A percentile compares a stretch with the other conserved stretches of the same genome.
Conservation (phyloP, 192 early-diverging fungal species). For the Gigaspora rosea region DNA sequence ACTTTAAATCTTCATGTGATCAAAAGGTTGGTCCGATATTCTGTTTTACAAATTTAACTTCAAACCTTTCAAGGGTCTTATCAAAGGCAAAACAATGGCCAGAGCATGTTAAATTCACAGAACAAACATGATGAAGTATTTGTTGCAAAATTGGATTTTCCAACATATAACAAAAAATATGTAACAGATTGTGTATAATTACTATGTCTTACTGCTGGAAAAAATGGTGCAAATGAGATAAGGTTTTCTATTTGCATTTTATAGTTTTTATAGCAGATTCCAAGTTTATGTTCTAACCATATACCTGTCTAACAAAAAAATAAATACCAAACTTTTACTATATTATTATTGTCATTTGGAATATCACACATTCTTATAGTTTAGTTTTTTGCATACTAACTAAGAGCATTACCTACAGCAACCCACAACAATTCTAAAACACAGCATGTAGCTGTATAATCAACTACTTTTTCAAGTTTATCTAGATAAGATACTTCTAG, state of each 20-base stretch:
- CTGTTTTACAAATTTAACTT: constrained; percentile 8
- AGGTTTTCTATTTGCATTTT: not conserved
- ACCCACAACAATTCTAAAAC: not conserved
- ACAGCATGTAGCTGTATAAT: not conserved
- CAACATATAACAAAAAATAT: not conserved
- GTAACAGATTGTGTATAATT: constrained; percentile 8
- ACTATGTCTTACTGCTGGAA: not conserved
- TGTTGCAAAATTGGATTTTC: not conserved
- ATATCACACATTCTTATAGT: not conserved
- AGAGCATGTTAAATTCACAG: not conserved
- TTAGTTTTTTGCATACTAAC: not conserved
- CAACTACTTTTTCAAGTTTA: not conserved
- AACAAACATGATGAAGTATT: not conserved
- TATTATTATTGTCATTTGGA: not conserved
- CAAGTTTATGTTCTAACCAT: not conserved
- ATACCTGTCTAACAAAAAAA: not conserved
- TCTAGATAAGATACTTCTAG: not conserved
- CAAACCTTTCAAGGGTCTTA: constrained; percentile 3
- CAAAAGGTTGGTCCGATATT: not conserved
- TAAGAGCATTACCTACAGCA: not conserved
- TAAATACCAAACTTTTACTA: constrained; percentile 18
- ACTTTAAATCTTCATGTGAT: not conserved
- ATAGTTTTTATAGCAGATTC: not conserved
- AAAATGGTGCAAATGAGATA: not conserved
- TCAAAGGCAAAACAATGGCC: constrained; percentile 7